A percentile compares a stretch with the other conserved stretches of the same genome.
Conservation (phyloP, 1,284 basidiomycete species). For the Ustilago cynodontis region DNA sequence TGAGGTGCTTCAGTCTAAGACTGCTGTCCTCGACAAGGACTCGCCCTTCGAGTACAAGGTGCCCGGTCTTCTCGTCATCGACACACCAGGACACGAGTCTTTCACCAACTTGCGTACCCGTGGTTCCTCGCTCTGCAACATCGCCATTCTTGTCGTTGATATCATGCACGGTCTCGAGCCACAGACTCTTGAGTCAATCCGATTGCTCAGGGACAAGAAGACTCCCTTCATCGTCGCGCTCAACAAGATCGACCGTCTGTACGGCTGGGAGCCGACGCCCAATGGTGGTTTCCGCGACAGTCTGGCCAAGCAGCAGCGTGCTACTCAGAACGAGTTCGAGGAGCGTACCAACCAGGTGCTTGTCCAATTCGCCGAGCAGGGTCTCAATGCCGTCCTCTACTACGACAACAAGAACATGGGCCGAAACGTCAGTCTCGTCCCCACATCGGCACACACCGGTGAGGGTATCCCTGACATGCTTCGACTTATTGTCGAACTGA, state of each 20-base stretch:
- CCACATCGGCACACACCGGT: conserved; percentile 96
- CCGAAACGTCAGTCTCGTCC: conserved; percentile 93
- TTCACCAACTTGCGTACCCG: conserved; percentile 97
- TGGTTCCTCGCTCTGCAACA: conserved; percentile 98
- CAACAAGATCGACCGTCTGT: conserved; percentile 99
- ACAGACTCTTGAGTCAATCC: conserved; percentile 95
- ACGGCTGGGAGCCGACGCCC: conserved; percentile 91
- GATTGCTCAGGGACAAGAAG: conserved; percentile 90
- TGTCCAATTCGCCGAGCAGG: conserved; percentile 95
- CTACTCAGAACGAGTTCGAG: conserved; percentile 92
- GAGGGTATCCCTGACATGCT: conserved; percentile 99
- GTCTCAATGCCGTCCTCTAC: conserved; percentile 93
- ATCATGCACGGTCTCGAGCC: conserved; percentile 99
- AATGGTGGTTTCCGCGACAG: conserved; percentile 93
- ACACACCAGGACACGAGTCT: conserved; percentile 99
- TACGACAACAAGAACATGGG: conserved; percentile 98
- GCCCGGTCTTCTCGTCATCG: conserved; percentile 95
- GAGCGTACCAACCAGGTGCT: conserved; percentile 87
- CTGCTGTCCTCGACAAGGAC: conserved; percentile 88
- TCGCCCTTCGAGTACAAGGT: conserved; percentile 92
- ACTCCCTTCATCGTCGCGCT: conserved; percentile 99
- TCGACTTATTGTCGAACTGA: conserved; percentile 95
- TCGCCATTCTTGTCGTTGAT: conserved; percentile 98
- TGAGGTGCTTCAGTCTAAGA: conserved; percentile 94
- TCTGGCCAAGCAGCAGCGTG: conserved; percentile 83